Percentiles rank a stretch among this genome's conserved stretches.
Conservation (phyloP, 208 protist genomes). For the Trypanosoma rangeli region DNA sequence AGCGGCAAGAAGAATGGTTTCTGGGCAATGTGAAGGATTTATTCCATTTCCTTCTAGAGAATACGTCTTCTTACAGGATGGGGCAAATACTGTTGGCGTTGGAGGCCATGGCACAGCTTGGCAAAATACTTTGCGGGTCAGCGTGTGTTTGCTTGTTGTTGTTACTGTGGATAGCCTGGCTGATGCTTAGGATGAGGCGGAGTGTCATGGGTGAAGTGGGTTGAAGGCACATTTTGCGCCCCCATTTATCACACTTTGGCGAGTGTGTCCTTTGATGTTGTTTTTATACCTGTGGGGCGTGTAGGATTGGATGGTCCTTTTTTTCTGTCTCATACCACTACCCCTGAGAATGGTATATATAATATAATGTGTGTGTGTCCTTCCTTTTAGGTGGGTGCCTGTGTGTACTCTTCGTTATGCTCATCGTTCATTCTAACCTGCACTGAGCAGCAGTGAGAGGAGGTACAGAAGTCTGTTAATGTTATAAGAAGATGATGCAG, state of each 20-base stretch:
- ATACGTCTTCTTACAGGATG: neutral
- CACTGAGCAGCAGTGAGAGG: neutral
- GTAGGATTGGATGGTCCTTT: neutral
- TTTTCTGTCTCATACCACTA: neutral
- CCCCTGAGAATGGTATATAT: neutral
- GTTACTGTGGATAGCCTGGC: constrained; percentile 18
- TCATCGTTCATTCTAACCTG: neutral
- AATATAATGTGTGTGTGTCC: neutral
- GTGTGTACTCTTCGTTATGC: neutral
- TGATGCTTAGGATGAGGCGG: constrained; percentile 1
- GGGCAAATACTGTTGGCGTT: constrained; percentile 6
- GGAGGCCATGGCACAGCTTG: constrained; percentile 13
- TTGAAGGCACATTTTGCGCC: neutral
- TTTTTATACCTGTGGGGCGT: neutral
- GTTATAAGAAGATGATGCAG: constrained; percentile 3
- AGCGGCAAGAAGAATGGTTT: constrained; percentile 17
- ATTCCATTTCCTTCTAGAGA: neutral
- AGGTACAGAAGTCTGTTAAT: neutral
- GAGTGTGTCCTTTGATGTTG: neutral
- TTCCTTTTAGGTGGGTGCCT: constrained; percentile 1
- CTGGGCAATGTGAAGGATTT: constrained; percentile 17
- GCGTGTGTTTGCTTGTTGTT: constrained; percentile 13
- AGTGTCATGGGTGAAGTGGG: neutral
- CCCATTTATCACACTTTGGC: neutral
- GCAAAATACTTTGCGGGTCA: neutral